Evolutionary conservation across 805 yeast genomes (phyloP).

Genomic region (Zygotorulaspora danielsina): DNA sequence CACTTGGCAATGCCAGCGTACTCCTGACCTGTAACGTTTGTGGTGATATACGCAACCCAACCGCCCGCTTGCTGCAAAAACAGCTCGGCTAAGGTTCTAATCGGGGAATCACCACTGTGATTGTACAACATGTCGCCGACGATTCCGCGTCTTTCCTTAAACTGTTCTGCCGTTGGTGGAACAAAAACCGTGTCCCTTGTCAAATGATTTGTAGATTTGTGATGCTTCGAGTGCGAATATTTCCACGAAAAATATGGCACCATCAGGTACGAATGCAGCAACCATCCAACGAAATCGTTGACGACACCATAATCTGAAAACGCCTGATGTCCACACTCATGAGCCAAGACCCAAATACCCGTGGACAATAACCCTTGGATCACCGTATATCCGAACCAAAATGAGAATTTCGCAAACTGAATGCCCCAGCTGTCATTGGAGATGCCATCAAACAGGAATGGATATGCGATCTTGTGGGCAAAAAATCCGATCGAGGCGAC

Average conservation of each 20-base stretch:
- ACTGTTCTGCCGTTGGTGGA: conserved; percentile 63
- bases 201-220: conserved; percentile 83
- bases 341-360: conserved; percentile 83
- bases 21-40: conserved; percentile 74
- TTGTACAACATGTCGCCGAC: conserved; percentile 47
- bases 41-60: conserved; percentile 60
- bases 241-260: conserved; percentile 91
- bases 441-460: conserved; percentile 12
- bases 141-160: conserved; percentile 36
- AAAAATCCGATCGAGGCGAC: conserved; percentile 48
- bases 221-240: conserved; percentile 79
- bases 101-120: conserved; percentile 66
- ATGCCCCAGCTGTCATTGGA: conserved; percentile 4
- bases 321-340: conserved; percentile 90
- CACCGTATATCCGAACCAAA: conserved; percentile 56
- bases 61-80: conserved; percentile 73
- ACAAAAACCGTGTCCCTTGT: conserved; percentile 82
- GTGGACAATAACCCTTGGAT: conserved; percentile 64
- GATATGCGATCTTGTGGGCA: conserved; percentile 29
- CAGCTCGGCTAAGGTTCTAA: conserved; percentile 53
- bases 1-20: conserved; percentile 47
- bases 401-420: conserved; percentile 42
- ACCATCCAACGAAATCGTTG: conserved; percentile 80
- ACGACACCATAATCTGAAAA: conserved; percentile 68
- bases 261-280: conserved; percentile 68